phyloP scores from a whole-genome alignment of 2,329 filamentous ascomycete genomes.

The Cercospora zeae-maydis region DNA sequence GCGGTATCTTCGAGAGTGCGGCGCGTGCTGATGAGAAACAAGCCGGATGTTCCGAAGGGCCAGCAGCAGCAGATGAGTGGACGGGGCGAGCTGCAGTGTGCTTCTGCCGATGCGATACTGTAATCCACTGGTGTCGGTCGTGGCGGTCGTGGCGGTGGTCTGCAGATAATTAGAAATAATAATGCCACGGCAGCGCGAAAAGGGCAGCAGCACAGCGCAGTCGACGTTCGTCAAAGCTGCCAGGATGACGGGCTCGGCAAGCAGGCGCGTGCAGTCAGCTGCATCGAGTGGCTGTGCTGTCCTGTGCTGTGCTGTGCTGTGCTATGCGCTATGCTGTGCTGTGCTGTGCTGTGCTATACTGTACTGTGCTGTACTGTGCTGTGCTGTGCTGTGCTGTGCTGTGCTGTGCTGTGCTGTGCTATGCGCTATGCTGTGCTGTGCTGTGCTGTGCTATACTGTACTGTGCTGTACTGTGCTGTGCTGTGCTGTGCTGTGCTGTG shows the following conservation, averaged over 20 bases:
- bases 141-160: not conserved
- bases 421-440: too few species aligned
- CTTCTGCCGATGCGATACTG: too few species aligned
- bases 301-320: too few species aligned
- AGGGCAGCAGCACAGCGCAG: not conserved
- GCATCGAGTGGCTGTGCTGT: not conserved
- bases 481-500: too few species aligned
- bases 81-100: too few species aligned
- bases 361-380: too few species aligned
- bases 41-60: not conserved
- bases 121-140: too few species aligned
- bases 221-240: not conserved
- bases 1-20: not conserved
- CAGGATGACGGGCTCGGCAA: conserved; percentile 3
- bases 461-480: too few species aligned
- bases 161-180: not conserved
- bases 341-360: not conserved
- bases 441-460: too few species aligned
- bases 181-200: not conserved
- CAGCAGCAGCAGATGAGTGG: not conserved
- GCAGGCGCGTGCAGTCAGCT: not conserved
- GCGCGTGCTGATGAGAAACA: not conserved
- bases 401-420: too few species aligned
- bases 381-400: too few species aligned
- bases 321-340: not conserved